Base-by-base conservation (phyloP, 2,329 filamentous ascomycete genomes). In the Leptodontidium sp. region DNA sequence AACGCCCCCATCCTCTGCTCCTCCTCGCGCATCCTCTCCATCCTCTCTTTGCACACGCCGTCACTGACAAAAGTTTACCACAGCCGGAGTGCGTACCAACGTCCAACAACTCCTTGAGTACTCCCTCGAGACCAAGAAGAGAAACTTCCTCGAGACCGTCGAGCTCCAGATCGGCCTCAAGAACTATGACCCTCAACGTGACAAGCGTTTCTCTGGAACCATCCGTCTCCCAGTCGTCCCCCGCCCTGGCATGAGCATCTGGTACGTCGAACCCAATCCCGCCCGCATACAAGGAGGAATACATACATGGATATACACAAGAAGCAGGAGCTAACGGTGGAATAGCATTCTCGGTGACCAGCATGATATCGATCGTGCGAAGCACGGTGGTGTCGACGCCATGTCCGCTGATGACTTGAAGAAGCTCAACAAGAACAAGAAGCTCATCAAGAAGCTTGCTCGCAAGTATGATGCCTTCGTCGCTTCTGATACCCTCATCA, bases 401-500 rank as follows among this genome's bases (percentile, higher is more conserved):
- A 98, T 98, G 96, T 97, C 93, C 81, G 86, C 93, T 77, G 96
- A 99, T 81, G 96, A 99, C 86, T 87, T 99, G 87, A 99, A 99
- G 93, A 99, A 99, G 92, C 93, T 99, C 78, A 99, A 99, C 92
- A 99, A 99, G 93, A 99, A 99, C 93, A 98, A 99, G 93, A 99
- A 99, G 92, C 91, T 98, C 81, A 98, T 99, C 91, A 99, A 99
- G 94, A 99, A 99, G 92, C 93, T 99, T 77, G 96, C 96, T 75
- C 94, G 94, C 91, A 99, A 99, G 90, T 98, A 99, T 91, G 96
- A 99, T 85, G 96, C 96, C 79, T 99, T 99, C 87, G 86, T 99
- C 82, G 92, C 96, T 83, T 98, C 95, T 82, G 96, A 99, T 82
- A 87, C 92, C 81, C 87, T 99, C 81, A 98, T 99, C 91, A 98